Evolutionary conservation across 805 yeast species (phyloP).

Genomic region (Monosporozyma aerobia): DNA sequence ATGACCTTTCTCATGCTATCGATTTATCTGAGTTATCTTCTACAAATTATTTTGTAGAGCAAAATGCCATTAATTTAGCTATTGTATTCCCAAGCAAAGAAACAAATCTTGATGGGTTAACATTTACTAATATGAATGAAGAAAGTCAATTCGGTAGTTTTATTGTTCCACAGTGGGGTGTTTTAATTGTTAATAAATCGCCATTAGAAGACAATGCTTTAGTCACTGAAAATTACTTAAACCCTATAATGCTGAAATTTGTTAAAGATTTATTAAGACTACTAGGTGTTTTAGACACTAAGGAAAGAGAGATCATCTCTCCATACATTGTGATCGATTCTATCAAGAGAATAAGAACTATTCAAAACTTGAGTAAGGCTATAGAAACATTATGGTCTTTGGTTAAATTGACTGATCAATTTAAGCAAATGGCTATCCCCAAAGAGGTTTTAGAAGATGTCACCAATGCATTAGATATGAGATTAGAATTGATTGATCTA

Average conservation of each 20-base stretch:
- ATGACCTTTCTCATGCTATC: constrained; percentile 63
- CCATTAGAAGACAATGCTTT: constrained; percentile 21
- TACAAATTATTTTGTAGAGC: constrained; percentile 45
- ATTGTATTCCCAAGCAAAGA: constrained; percentile 30
- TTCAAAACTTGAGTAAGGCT: constrained; percentile 51
- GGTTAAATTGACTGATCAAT: constrained; percentile 53
- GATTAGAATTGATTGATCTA: constrained; percentile 24
- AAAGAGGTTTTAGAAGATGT: constrained; percentile 55
- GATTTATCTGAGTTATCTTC: constrained; percentile 69
- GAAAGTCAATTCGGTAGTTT: constrained; percentile 32
- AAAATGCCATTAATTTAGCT: constrained; percentile 62
- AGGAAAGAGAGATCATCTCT: constrained; percentile 33
- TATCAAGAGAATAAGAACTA: constrained; percentile 48
- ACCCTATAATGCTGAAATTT: constrained; percentile 56
- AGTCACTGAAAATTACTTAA: constrained; percentile 37
- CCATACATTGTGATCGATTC: constrained; percentile 58
- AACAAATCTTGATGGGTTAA: constrained; percentile 35
- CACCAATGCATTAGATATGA: constrained; percentile 37
- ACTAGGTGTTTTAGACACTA: constrained; percentile 52
- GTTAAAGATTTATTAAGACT: constrained; percentile 65
- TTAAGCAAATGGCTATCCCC: constrained; percentile 80
- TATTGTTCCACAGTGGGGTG: constrained; percentile 85
- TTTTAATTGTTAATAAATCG: constrained; percentile 36
- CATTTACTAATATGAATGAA: constrained; percentile 7
- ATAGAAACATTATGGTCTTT: constrained; percentile 67